phyloP scores from a whole-genome alignment of 441 rosid genomes.

The Mallotus repandus region DNA sequence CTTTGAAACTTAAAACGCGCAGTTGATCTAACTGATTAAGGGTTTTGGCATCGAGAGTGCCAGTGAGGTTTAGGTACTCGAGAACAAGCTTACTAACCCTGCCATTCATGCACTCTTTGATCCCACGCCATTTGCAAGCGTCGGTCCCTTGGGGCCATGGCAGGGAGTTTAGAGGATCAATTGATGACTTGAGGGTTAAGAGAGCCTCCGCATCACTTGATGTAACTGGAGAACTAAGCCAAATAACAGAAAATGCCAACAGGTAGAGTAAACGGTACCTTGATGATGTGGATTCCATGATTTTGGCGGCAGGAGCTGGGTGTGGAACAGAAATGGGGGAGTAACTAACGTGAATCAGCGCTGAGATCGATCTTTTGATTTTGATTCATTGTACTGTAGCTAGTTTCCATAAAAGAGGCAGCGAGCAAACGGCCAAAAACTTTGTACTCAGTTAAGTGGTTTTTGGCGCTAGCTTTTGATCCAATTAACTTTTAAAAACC shows the following conservation, averaged over 20 bases:
- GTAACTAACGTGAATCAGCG: not conserved
- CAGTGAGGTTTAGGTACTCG: constrained; percentile 60
- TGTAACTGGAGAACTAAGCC: constrained; percentile 39
- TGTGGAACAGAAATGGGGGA: not conserved
- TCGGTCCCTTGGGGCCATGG: constrained; percentile 56
- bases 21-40: constrained; percentile 70
- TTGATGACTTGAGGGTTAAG: constrained; percentile 56
- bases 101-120: constrained; percentile 65
- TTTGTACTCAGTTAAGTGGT: too few species aligned
- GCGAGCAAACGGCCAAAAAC: constrained; percentile 5
- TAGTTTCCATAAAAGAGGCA: not conserved
- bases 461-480: too few species aligned
- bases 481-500: too few species aligned
- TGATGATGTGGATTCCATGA: constrained; percentile 24
- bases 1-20: constrained; percentile 81
- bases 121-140: constrained; percentile 75
- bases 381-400: not conserved
- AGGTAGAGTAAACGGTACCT: constrained; percentile 33
- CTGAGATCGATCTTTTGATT: constrained; percentile 1
- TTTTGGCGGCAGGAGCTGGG: not conserved
- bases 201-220: constrained; percentile 70
- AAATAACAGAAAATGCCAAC: constrained; percentile 29
- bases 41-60: constrained; percentile 43
- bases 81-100: constrained; percentile 81
- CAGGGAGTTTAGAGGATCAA: constrained; percentile 59